A percentile compares a stretch with the other conserved stretches of the same genome.
Evolutionary conservation across 1,139 yeast species (phyloP).

Genomic region (Candida neerlandica): DNA sequence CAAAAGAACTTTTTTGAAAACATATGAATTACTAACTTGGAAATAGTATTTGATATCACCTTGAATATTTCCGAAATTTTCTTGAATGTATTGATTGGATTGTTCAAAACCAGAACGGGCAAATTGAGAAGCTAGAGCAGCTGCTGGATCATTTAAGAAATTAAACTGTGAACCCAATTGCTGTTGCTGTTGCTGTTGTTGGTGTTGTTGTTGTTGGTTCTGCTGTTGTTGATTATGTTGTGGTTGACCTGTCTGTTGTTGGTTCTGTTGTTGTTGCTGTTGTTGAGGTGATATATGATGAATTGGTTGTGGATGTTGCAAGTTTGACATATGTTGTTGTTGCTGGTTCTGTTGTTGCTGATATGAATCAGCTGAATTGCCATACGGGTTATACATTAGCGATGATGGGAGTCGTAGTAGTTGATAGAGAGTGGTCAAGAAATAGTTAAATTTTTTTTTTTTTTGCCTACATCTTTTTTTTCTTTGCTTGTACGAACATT

Average conservation of each 20-base stretch:
- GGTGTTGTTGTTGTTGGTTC: slow-evolving; percentile 30
- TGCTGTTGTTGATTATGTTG: too few relatives aligned
- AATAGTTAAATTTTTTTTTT: neutral
- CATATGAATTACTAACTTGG: slow-evolving; percentile 89
- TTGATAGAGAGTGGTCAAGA: neutral
- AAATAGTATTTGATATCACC: slow-evolving; percentile 71
- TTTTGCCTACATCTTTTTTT: neutral
- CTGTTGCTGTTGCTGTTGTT: slow-evolving; percentile 29
- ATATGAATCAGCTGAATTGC: slow-evolving; percentile 24
- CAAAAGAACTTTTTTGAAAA: slow-evolving; percentile 67
- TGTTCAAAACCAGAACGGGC: slow-evolving; percentile 81
- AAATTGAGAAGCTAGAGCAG: slow-evolving; percentile 85
- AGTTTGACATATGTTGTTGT: slow-evolving; percentile 24
- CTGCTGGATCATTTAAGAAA: slow-evolving; percentile 75
- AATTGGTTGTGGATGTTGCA: slow-evolving; percentile 16
- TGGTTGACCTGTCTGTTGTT: slow-evolving; percentile 22
- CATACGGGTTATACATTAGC: slow-evolving; percentile 53
- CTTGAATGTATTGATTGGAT: slow-evolving; percentile 72
- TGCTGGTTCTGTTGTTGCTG: slow-evolving; percentile 26
- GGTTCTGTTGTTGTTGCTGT: slow-evolving; percentile 30
- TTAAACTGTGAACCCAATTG: slow-evolving; percentile 20
- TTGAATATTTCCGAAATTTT: slow-evolving; percentile 60
- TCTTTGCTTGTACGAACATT: neutral
- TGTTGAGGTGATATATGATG: slow-evolving; percentile 29
- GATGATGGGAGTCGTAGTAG: neutral